Evolutionary conservation across 2,329 filamentous ascomycete species (phyloP), one percentile per base, ranked within the genome.

Genomic region (Cercospora sp.): DNA sequence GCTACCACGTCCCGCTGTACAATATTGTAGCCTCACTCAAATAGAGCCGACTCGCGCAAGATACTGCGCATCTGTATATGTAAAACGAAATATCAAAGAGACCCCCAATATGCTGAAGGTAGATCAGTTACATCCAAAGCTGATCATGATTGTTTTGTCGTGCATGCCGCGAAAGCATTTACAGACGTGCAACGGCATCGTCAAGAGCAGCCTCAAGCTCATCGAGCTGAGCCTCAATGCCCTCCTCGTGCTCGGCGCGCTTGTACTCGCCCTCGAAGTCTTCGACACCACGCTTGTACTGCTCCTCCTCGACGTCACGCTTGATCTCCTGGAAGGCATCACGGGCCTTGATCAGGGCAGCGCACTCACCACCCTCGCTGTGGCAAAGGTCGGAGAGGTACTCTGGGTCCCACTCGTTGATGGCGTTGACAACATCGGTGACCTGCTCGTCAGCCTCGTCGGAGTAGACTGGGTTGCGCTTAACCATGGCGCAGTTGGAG

Each of bases 381-480:
- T 71, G 26, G 68, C 72, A 69, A 28, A 68, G 42, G 20, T 65
- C 33, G 36, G 65, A 26, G 66, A 73, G 61, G 67, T 66, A 55
- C 30, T 61, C 55, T 59, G 67, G 67, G 64, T 76, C 64, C 66
- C 78, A 65, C 9, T 58, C 65, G 30, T 68, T 57, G 66, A 65
- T 67, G 64, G 64, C 59, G 48, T 36, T 39, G 33, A 58, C 68
- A 45, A 70, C 58, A 31, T 67, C 59, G 42, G 64, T 10, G 77
- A 81, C 66, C 81, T 80, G 60, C 80, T 80, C 8, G 45, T 51
- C 45, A 75, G 76, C 16, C 73, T 80, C 12, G 76, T 78, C 30
- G 75, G 77, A 60, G 45, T 51, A 51, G 45, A 51, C 45, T 12
- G 45, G 45, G 45, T 51, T 51, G 73, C 81, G 31, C 75, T 83